phyloP scores from a whole-genome alignment of 1,139 yeast genomes.

The Blastobotrys raffinosifermentans region DNA sequence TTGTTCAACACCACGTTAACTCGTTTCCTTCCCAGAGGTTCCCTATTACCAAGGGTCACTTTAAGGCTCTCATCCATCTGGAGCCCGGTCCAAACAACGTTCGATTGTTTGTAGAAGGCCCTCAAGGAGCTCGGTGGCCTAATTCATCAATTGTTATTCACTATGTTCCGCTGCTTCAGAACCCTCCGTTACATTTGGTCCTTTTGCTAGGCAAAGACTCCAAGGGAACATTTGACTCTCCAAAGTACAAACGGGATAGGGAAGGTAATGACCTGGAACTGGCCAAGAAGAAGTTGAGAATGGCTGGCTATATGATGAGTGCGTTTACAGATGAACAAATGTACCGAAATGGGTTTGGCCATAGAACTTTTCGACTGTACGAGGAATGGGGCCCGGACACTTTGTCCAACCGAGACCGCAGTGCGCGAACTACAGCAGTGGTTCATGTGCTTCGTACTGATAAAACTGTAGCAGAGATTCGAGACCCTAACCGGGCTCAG shows the following conservation, averaged over 20 bases:
- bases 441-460: constrained; percentile 68
- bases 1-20: constrained; percentile 41
- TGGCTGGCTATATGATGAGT: constrained; percentile 87
- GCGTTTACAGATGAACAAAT: constrained; percentile 92
- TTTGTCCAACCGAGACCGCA: constrained; percentile 39
- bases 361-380: constrained; percentile 69
- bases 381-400: constrained; percentile 59
- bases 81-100: constrained; percentile 48
- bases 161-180: constrained; percentile 56
- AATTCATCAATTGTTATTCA: constrained; percentile 32
- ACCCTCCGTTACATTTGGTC: constrained; percentile 80
- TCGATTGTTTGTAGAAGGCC: constrained; percentile 23
- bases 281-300: constrained; percentile 72
- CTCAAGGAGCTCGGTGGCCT: constrained; percentile 11
- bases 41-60: constrained; percentile 64
- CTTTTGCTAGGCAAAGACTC: constrained; percentile 75
- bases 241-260: constrained; percentile 44
- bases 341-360: constrained; percentile 72
- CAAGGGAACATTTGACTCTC: constrained; percentile 66
- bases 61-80: constrained; percentile 70
- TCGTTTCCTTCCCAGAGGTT: constrained; percentile 65
- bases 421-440: constrained; percentile 58
- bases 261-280: constrained; percentile 68
- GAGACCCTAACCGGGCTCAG: constrained; percentile 80
- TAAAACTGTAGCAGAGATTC: constrained; percentile 60